phyloP scores from a whole-genome alignment of 2,329 filamentous ascomycete species.

The Aspergillus tamarii region DNA sequence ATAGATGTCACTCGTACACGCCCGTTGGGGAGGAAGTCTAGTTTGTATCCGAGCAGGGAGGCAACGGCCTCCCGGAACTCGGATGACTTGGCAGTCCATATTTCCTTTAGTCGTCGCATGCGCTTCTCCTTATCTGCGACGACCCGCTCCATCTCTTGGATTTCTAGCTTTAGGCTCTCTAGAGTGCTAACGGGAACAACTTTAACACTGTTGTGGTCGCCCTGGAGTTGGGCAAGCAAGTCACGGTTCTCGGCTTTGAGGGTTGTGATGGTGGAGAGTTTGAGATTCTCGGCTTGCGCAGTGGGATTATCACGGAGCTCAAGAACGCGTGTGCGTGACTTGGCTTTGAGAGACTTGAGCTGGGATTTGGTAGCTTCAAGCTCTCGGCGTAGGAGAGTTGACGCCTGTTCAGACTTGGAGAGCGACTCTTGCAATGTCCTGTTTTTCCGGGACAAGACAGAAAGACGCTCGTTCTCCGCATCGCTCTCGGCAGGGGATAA shows the following conservation, averaged over 20 bases:
- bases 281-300: constrained; percentile 79
- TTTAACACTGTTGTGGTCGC: constrained; percentile 53
- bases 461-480: constrained; percentile 70
- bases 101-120: constrained; percentile 82
- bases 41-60: constrained; percentile 87
- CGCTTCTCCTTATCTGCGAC: constrained; percentile 76
- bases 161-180: constrained; percentile 72
- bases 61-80: constrained; percentile 97
- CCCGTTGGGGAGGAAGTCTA: constrained; percentile 96
- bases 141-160: constrained; percentile 70
- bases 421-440: constrained; percentile 81
- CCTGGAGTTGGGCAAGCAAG: constrained; percentile 72
- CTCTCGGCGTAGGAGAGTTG: constrained; percentile 73
- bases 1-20: constrained; percentile 89
- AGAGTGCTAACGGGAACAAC: constrained; percentile 78
- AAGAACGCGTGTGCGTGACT: constrained; percentile 78
- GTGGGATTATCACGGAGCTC: constrained; percentile 92
- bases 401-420: constrained; percentile 68
- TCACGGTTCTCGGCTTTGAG: constrained; percentile 84
- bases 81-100: constrained; percentile 85
- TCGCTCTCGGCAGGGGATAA: constrained; percentile 60
- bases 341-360: constrained; percentile 67
- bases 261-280: constrained; percentile 74
- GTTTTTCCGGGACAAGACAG: constrained; percentile 84
- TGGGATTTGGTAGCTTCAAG: constrained; percentile 73